Base-by-base conservation (phyloP, 2,329 filamentous ascomycete genomes). In the Ophiostoma quercus region DNA sequence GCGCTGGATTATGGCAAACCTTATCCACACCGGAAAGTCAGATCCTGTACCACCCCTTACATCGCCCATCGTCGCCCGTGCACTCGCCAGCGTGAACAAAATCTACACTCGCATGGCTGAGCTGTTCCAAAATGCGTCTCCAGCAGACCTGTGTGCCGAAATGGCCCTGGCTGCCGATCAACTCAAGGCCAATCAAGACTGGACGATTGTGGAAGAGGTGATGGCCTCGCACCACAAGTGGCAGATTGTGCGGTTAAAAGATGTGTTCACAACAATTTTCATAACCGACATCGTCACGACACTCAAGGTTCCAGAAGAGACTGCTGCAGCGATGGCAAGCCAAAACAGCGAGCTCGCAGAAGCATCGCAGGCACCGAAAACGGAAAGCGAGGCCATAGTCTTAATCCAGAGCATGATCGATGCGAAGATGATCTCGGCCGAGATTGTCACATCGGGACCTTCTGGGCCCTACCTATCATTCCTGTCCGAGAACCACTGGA, bases 1-100 rank as follows among this genome's bases (percentile, higher is more conserved):
- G 80, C 96, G 94, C 79, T 97, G 92, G 91, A 77, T 96, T 9
- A 81, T 99, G 19, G 84, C 93, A 11, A 87, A 88, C 68, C 83
- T 97, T 69, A 81, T 99, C 22, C 83, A 86, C 7, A 81, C 88
- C 68, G 94, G 93, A 73, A 86, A 83, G 75, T 51, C 70, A 2
- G 57, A 54, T 6, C 81, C 82, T 4, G 80, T 81, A 1, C 90
- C 91, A 0, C 81, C 83, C 54, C 85, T 86, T 66, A 84, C 86
- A 8, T 83, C 84, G 67, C 71, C 78, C 1, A 78, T 80, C 25
- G 84, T 87, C 0, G 80, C 85, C 72, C 89, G 86, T 75, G 77
- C 81, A 5, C 88, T 88, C 74, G 83, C 82, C 71, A 79, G 82
- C 2, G 77, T 91, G 4, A 86, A 87, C 37, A 90, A 86, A 76